Evolutionary conservation across 768 basidiomycete species (phyloP).

Genomic region (Trametes coccinea): DNA sequence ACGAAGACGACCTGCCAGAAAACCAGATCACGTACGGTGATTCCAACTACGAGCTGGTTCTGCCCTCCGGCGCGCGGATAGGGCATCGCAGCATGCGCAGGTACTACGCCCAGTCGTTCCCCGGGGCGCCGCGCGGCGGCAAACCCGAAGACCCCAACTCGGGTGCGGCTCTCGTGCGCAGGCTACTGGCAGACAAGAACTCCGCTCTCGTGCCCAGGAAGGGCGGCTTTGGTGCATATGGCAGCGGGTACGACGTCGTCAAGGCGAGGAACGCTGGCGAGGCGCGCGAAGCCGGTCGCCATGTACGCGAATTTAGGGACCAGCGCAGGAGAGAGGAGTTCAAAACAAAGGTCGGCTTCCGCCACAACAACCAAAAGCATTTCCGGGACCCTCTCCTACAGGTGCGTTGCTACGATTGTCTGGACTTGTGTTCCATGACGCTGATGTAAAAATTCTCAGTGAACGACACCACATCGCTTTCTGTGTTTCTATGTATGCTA

Average conservation of each 20-base stretch:
- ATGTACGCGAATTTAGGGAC: conserved; percentile 83
- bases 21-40: conserved; percentile 75
- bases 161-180: conserved; percentile 74
- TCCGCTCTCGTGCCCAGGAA: conserved; percentile 80
- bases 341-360: conserved; percentile 79
- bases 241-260: conserved; percentile 77
- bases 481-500: too few relatives aligned
- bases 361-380: conserved; percentile 87
- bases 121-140: conserved; percentile 39
- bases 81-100: conserved; percentile 86
- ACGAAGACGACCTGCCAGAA: conserved; percentile 31
- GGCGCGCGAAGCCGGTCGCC: conserved; percentile 87
- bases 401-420: conserved; percentile 32
- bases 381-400: conserved; percentile 72
- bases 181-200: conserved; percentile 78
- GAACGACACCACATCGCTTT: too few relatives aligned
- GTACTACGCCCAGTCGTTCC: conserved; percentile 85
- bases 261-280: conserved; percentile 95
- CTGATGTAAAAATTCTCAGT: not conserved
- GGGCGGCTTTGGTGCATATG: conserved; percentile 88
- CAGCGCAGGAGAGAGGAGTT: conserved; percentile 77
- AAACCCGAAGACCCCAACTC: conserved; percentile 65
- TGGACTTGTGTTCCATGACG: not conserved
- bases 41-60: conserved; percentile 81
- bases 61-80: conserved; percentile 90